Evolutionary conservation across 2,329 filamentous ascomycete species (phyloP).

Genomic region (Fusarium fujikuroi): DNA sequence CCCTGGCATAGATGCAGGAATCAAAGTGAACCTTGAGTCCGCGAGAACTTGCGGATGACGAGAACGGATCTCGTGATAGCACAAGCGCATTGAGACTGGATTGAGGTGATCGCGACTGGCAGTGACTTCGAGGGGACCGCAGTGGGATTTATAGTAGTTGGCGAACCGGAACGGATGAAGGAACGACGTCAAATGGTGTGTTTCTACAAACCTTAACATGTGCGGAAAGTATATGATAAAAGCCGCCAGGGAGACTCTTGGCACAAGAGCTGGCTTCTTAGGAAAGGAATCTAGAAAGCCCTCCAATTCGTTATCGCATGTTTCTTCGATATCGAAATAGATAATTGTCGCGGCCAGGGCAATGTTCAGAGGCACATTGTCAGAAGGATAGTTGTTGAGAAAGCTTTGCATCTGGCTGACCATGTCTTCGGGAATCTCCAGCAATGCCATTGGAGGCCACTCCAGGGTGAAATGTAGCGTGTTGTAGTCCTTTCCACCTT

Average conservation of each 20-base stretch:
- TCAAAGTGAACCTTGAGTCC: not conserved
- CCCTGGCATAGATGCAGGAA: not conserved
- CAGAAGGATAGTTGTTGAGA: accelerated
- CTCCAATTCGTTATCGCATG: not conserved
- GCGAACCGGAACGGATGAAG: not conserved
- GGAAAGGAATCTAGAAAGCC: not conserved
- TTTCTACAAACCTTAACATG: conserved; percentile 2
- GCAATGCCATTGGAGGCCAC: not conserved
- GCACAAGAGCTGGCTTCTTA: not conserved
- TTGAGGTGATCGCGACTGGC: accelerated
- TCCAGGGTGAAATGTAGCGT: not conserved
- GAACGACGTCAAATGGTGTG: not conserved
- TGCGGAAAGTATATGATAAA: not conserved
- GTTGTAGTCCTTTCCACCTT: accelerated
- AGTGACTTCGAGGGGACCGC: not conserved
- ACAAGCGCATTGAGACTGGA: accelerated
- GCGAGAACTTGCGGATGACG: accelerated
- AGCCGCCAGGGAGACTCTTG: accelerated
- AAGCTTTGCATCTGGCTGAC: accelerated
- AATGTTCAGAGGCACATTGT: not conserved
- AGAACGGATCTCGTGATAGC: not conserved
- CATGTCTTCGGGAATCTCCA: not conserved
- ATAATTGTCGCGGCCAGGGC: not conserved
- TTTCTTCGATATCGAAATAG: not conserved
- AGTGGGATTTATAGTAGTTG: no score